Percentiles rank a stretch among this genome's conserved stretches.
These are phyloP conservation scores for Chenopodium quinoa DNA, from an alignment of 148 eudicot genomes.

Conservation along the genomic window DNA sequence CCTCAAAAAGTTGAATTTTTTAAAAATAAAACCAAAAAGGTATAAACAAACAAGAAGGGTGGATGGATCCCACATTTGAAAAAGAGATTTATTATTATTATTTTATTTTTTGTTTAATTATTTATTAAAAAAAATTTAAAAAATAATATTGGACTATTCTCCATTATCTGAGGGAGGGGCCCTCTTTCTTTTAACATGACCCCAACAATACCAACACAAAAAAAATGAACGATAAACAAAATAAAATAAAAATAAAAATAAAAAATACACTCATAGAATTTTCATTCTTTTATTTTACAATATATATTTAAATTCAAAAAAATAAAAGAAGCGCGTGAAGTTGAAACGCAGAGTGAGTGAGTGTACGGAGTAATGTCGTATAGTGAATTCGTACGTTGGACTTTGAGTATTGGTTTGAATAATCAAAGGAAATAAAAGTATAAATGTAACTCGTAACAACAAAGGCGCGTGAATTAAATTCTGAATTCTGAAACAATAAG, in stretches of 20 bases:
- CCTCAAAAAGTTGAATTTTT: neutral
- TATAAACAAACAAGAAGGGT: constrained; percentile 28
- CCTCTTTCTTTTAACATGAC: constrained; percentile 37
- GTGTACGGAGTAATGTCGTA: constrained; percentile 26
- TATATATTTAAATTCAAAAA: neutral
- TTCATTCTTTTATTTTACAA: neutral
- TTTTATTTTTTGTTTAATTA: too few relatives aligned
- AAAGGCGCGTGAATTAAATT: constrained; percentile 11
- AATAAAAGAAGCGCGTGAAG: constrained; percentile 11
- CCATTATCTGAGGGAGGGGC: constrained; percentile 19
- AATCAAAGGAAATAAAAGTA: neutral
- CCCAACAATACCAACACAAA: constrained; percentile 36
- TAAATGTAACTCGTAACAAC: neutral
- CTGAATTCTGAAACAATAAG: constrained; percentile 2
- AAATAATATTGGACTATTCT: neutral
- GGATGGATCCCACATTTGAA: constrained; percentile 29
- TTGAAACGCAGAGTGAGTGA: neutral
- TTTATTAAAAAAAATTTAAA: neutral
- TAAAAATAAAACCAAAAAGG: constrained; percentile 25
- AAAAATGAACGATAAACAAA: neutral
- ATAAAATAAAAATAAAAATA: constrained; percentile 3
- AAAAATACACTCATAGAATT: neutral
- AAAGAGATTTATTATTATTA: neutral
- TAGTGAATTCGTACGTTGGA: constrained; percentile 39
- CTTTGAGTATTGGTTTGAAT: constrained; percentile 28